Evolutionary conservation across 176 grass and related monocot species (phyloP).

Genomic region (Panicum miliaceum): DNA sequence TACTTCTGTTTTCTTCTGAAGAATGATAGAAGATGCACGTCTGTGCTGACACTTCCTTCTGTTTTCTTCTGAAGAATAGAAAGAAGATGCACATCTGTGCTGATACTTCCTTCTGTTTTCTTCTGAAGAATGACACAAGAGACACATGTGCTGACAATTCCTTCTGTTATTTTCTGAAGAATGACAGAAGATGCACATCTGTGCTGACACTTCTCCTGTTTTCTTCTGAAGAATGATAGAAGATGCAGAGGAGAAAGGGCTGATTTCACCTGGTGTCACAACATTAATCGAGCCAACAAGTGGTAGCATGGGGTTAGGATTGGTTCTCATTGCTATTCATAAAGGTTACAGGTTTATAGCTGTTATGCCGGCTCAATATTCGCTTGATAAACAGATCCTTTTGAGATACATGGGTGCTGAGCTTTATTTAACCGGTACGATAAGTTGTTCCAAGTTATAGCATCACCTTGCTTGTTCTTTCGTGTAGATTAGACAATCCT

Average conservation of each 20-base stretch:
- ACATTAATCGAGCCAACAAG: conserved; percentile 63
- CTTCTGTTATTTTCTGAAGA: conserved; percentile 36
- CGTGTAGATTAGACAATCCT: background rate
- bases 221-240: conserved; percentile 72
- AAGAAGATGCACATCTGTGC: background rate
- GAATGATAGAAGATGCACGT: no score
- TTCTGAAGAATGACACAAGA: background rate
- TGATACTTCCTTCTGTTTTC: background rate
- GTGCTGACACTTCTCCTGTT: background rate
- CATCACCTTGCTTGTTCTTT: conserved; percentile 1
- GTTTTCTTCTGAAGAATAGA: background rate
- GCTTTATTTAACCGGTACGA: conserved; percentile 54
- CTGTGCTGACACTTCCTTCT: no score
- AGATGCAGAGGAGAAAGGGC: conserved; percentile 76
- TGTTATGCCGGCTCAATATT: conserved; percentile 67
- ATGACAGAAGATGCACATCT: conserved; percentile 75
- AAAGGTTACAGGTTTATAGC: conserved; percentile 74
- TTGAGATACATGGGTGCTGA: conserved; percentile 77
- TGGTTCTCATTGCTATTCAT: conserved; percentile 50
- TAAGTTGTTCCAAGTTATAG: background rate
- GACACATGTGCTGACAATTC: background rate
- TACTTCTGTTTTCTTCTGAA: no score
- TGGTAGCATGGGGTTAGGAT: conserved; percentile 73
- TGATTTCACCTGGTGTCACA: conserved; percentile 72
- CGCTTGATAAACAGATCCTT: conserved; percentile 68